A percentile compares a stretch with the other conserved stretches of the same genome.
These are phyloP conservation scores for Kodamaea nitidulidarum DNA, from an alignment of 805 yeast species.

Conservation along the genomic window DNA sequence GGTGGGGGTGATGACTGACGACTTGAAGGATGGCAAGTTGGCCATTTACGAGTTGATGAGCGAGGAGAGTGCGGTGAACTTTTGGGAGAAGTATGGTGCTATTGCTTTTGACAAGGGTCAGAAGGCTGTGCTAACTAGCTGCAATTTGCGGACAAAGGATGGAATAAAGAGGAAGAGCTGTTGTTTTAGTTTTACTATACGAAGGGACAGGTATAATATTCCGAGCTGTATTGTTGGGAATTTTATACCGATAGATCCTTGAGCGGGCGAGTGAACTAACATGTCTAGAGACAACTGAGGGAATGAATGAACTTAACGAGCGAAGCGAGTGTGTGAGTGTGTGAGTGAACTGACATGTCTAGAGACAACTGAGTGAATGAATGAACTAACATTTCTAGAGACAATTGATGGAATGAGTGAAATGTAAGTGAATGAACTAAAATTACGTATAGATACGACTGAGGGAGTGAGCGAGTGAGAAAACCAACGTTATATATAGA, in stretches of 20 bases:
- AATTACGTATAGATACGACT: no score
- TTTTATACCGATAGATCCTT: constrained; percentile 72
- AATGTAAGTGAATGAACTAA: no score
- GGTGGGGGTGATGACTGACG: constrained; percentile 87
- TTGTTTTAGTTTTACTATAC: constrained; percentile 89
- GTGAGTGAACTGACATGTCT: no score
- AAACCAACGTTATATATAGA: no score
- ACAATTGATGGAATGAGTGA: no score
- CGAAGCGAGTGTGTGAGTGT: no score
- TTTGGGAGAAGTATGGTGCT: constrained; percentile 96
- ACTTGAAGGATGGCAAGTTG: constrained; percentile 83
- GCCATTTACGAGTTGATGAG: constrained; percentile 93
- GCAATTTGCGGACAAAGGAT: constrained; percentile 78
- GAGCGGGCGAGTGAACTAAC: no score
- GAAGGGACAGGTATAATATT: constrained; percentile 89
- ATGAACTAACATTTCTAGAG: no score
- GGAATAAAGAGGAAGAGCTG: constrained; percentile 79
- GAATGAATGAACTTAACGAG: no score
- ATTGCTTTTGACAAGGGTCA: constrained; percentile 95
- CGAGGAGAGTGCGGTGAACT: constrained; percentile 92
- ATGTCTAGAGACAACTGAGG: no score
- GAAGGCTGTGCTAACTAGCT: constrained; percentile 89
- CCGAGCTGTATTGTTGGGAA: constrained; percentile 96
- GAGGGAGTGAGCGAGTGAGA: no score
- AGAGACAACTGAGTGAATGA: no score